A percentile compares a stretch with the other conserved stretches of the same genome.
Evolutionary conservation across 129 eudicot species (phyloP).

Genomic region (carrot (Daucus carota)): DH1_v3.0 NC_030389.2:40043001-40043500

Average conservation of each 20-base stretch:
- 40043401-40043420: constrained; percentile 18
- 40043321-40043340: constrained; percentile 17
- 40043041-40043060: constrained; percentile 15
- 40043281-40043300: constrained; percentile 15
- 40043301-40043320: constrained; percentile 16
- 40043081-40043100: constrained; percentile 20
- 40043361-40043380: constrained; percentile 20
- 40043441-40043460: constrained; percentile 8
- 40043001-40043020: constrained; percentile 19
- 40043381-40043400: constrained; percentile 17
- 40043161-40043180: constrained; percentile 14
- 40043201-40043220: constrained; percentile 21
- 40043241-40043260: constrained; percentile 15
- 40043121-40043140: constrained; percentile 14
- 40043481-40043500: constrained; percentile 15
- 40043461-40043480: constrained; percentile 12
- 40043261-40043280: constrained; percentile 15
- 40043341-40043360: constrained; percentile 16
- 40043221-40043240: constrained; percentile 18
- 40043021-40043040: constrained; percentile 18
- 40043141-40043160: constrained; percentile 15
- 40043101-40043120: constrained; percentile 14
- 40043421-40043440: constrained; percentile 10
- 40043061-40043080: constrained; percentile 18
- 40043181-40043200: constrained; percentile 15